Conservation (phyloP, 306 rosid genomes). For the Arachis hypogaea region DNA sequence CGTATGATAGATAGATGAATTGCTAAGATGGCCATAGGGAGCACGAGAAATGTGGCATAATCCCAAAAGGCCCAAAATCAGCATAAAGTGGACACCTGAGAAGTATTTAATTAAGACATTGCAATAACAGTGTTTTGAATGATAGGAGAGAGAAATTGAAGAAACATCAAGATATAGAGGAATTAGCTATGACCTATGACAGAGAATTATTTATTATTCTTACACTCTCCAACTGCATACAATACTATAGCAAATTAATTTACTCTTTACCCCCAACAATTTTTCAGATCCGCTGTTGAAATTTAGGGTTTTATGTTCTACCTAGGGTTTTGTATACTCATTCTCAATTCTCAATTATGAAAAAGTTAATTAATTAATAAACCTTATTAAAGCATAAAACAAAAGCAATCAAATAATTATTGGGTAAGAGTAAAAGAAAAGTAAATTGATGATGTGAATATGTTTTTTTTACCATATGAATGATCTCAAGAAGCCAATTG, state of each 20-base stretch:
- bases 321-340: conserved; percentile 45
- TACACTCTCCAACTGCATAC: background rate
- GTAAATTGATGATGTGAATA: background rate
- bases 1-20: conserved; percentile 37
- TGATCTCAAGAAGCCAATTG: conserved; percentile 53
- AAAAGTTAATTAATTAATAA: background rate
- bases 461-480: conserved; percentile 51
- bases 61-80: conserved; percentile 59
- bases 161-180: conserved; percentile 1
- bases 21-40: conserved; percentile 57
- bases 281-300: conserved; percentile 12
- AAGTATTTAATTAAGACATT: conserved; percentile 55
- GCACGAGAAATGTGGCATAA: conserved; percentile 63
- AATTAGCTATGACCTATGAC: conserved; percentile 27
- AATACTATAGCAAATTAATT: too few species aligned
- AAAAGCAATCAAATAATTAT: background rate
- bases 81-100: conserved; percentile 53
- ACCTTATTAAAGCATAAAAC: background rate
- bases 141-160: conserved; percentile 55
- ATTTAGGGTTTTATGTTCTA: conserved; percentile 63
- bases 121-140: conserved; percentile 58
- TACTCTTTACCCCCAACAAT: background rate
- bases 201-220: conserved; percentile 40
- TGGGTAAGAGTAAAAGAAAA: too few species aligned
- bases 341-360: background rate